Evolutionary conservation across 2,329 filamentous ascomycete genomes (phyloP).

Genomic region (Annulohypoxylon truncatum): DNA sequence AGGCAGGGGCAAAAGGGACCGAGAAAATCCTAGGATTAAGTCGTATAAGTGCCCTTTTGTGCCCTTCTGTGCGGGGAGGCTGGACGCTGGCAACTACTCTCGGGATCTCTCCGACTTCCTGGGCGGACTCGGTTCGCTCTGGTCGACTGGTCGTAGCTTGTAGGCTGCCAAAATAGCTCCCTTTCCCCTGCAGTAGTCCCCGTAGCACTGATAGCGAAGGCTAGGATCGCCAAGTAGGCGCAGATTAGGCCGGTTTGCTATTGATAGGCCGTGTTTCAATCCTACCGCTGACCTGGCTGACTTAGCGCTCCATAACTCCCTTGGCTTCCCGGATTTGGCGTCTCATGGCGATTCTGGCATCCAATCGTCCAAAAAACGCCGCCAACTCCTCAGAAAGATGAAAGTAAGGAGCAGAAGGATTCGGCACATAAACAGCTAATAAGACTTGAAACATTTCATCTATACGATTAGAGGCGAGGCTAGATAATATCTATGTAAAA

Average conservation of each 20-base stretch:
- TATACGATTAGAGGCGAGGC: background rate
- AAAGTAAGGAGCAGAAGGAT: conserved; percentile 21
- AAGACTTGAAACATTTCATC: conserved; percentile 24
- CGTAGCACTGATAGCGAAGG: background rate
- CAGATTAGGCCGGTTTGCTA: conserved; percentile 6
- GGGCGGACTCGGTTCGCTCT: background rate
- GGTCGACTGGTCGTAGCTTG: background rate
- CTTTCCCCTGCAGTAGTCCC: conserved; percentile 30
- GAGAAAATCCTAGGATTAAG: conserved; percentile 9
- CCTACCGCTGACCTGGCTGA: conserved; percentile 1
- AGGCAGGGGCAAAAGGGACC: background rate
- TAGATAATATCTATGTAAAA: conserved; percentile 2
- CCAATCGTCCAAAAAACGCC: conserved; percentile 20
- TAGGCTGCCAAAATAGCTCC: conserved; percentile 1
- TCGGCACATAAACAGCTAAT: conserved; percentile 8
- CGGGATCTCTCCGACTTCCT: conserved; percentile 15
- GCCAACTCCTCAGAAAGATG: conserved; percentile 5
- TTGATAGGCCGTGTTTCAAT: conserved; percentile 24
- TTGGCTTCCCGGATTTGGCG: background rate
- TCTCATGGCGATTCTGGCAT: background rate
- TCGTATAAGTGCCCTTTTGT: conserved; percentile 11
- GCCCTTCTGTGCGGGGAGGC: conserved; percentile 4
- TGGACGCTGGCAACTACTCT: conserved; percentile 12
- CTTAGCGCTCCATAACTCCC: background rate
- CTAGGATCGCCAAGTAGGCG: conserved; percentile 21